Evolutionary conservation across 2,329 filamentous ascomycete genomes (phyloP), one percentile per base, ranked within the genome.

Genomic region (Colletotrichum neosansevieriae): DNA sequence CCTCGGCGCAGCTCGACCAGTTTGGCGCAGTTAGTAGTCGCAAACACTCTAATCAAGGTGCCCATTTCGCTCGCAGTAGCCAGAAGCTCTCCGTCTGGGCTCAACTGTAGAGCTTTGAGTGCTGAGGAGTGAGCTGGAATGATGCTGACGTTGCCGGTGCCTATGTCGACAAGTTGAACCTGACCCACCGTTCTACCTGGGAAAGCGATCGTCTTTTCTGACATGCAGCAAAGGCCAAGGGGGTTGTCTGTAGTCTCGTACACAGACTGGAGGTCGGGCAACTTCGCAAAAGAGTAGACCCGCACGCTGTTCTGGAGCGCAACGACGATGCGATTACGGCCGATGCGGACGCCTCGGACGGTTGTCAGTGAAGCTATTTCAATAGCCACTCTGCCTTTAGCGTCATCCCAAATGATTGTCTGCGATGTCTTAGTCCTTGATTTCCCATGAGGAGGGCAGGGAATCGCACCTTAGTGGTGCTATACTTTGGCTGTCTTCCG

Each of bases 1-100:
- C 96, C 96, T 38, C 96, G 90, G 49, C 96, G 90, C 56, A 98
- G 86, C 79, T 99, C 96, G 44, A 89, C 91, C 44, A 98, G 81
- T 67, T 92, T 91, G 11, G 93, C 92, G 76, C 92, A 94, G 73
- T 90, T 97, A 60, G 85, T 85, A 1, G 94, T 95, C 24, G 91
- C 88, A 82, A 92, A 98, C 32, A 98, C 87, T 17, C 95, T 92
- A 73, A 98, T 89, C 24, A 99, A 83, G 1, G 96, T 99, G 38
- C 96, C 96, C 72, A 88, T 93, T 79, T 97, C 93, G 78, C 94
- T 97, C 11, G 95, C 95, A 1, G 94, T 98, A 13, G 94, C 96
- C 34, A 98, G 82, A 15, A 97, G 80, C 56, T 93, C 88, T 3
- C 93, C 94, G 75, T 97, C 92, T 0, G 85, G 86, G 73, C 93